These are phyloP conservation scores for Oehlia diaphana DNA, from an alignment of 192 early-diverging fungal species.

Conservation along the genomic window DNA sequence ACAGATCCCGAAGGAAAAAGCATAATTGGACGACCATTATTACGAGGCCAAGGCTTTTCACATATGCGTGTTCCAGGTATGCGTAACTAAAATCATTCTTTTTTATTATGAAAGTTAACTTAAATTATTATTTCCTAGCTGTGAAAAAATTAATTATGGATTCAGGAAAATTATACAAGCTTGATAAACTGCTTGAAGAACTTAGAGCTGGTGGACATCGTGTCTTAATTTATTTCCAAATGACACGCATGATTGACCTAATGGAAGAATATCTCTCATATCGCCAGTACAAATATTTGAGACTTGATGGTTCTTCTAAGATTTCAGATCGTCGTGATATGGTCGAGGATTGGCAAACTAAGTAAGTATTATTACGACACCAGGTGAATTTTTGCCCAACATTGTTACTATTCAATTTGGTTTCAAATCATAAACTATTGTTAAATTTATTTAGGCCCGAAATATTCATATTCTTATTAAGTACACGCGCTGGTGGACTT, in stretches of 20 bases:
- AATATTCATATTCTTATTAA: slow-evolving; percentile 83
- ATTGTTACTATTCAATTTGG: background rate
- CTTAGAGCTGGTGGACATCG: slow-evolving; percentile 80
- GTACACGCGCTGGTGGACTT: slow-evolving; percentile 83
- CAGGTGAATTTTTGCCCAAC: too few species aligned
- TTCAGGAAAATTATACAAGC: slow-evolving; percentile 73
- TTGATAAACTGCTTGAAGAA: slow-evolving; percentile 69
- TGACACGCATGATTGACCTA: slow-evolving; percentile 87
- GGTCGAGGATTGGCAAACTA: slow-evolving; percentile 92
- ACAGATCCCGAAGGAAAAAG: slow-evolving; percentile 37
- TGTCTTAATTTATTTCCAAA: slow-evolving; percentile 85
- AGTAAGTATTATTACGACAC: slow-evolving; percentile 24
- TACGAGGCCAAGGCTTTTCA: slow-evolving; percentile 51
- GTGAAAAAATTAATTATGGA: slow-evolving; percentile 77
- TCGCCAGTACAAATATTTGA: slow-evolving; percentile 84
- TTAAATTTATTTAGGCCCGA: slow-evolving; percentile 51
- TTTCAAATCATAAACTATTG: background rate
- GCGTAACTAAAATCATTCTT: background rate
- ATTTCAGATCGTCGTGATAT: slow-evolving; percentile 86
- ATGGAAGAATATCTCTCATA: slow-evolving; percentile 87
- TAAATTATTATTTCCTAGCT: slow-evolving; percentile 3
- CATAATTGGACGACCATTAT: slow-evolving; percentile 44
- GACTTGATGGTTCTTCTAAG: slow-evolving; percentile 85
- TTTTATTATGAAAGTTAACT: background rate
- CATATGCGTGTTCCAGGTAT: slow-evolving; percentile 68